These are phyloP conservation scores for Beauveria caledonica DNA, from an alignment of 2,329 filamentous ascomycete genomes.

Conservation along the genomic window DNA sequence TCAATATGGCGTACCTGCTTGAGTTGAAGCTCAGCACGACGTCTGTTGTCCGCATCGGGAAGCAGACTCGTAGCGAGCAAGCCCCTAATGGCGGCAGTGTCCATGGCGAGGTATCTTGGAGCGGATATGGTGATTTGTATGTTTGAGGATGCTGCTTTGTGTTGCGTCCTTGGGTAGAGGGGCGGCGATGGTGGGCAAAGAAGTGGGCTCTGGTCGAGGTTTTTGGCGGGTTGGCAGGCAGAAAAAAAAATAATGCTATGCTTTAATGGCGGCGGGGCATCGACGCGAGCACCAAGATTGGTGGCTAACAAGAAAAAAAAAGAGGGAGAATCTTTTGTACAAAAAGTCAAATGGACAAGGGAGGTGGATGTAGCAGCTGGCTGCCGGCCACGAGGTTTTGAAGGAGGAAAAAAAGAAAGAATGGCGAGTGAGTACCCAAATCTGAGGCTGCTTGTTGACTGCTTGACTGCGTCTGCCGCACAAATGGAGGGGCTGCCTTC, in stretches of 20 bases:
- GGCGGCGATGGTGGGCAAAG: background rate
- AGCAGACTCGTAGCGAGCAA: constrained; percentile 71
- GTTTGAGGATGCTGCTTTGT: background rate
- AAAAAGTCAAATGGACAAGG: background rate
- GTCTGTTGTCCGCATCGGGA: constrained; percentile 64
- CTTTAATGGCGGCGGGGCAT: constrained; percentile 1
- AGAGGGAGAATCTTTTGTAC: background rate
- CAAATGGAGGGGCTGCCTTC: too few species aligned
- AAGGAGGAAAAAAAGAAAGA: background rate
- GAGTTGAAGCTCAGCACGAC: constrained; percentile 70
- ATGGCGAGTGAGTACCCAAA: background rate
- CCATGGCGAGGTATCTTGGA: constrained; percentile 44
- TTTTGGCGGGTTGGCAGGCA: background rate
- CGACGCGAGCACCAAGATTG: background rate
- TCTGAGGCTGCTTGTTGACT: too few species aligned
- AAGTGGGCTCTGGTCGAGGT: background rate
- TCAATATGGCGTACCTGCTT: constrained; percentile 56
- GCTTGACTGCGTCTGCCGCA: too few species aligned
- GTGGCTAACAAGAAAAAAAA: background rate
- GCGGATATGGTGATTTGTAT: background rate
- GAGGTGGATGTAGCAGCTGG: background rate
- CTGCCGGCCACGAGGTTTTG: background rate
- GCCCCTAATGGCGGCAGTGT: constrained; percentile 64
- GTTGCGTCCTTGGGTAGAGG: constrained; percentile 1
- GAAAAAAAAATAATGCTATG: background rate